Evolutionary conservation across 495 filamentous ascomycete genomes (phyloP), one percentile per base, ranked within the genome.

Genomic region (Penicillium robsamsonii): DNA sequence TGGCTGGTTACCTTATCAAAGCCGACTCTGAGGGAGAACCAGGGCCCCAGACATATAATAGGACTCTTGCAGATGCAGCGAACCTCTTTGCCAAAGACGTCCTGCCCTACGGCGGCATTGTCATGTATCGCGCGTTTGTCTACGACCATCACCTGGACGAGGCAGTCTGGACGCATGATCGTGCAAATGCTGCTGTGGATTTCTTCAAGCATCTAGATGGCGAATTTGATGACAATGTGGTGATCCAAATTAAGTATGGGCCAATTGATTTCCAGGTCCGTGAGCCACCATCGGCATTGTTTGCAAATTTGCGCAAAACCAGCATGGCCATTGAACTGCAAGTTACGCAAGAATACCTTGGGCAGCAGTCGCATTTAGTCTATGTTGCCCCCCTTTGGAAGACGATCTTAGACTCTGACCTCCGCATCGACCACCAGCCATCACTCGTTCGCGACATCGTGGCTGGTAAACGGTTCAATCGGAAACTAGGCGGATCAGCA

Each of bases 211-310:
- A 72, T 0, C 74, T 89, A 10, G 87, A 90, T 66, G 81, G 75
- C 13, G 60, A 84, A 59, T 89, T 90, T 45, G 81, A 84, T 24
- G 81, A 86, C 51, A 90, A 89, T 59, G 85, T 89, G 0, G 76
- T 88, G 0, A 73, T 89, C 6, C 87, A 90, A 58, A 85, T 89
- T 66, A 90, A 90, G 70, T 87, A 82, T 56, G 87, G 87, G 0
- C 85, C 86, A 0, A 89, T 89, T 60, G 87, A 90, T 66, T 90
- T 90, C 72, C 87, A 90, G 63, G 84, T 88, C 24, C 83, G 86
- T 37, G 87, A 90, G 69, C 83, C 87, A 1, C 60, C 75, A 1
- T 88, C 84, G n/a, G 86, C 87, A 0, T 70, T 90, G 11, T 88
- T 90, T 56, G 79, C 84, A n/a, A 79, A 87, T 60, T 59, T 89